Evolutionary conservation across 2,329 filamentous ascomycete genomes (phyloP), one percentile per base, ranked within the genome.

Genomic region (Pseudocercospora macadamiae): DNA sequence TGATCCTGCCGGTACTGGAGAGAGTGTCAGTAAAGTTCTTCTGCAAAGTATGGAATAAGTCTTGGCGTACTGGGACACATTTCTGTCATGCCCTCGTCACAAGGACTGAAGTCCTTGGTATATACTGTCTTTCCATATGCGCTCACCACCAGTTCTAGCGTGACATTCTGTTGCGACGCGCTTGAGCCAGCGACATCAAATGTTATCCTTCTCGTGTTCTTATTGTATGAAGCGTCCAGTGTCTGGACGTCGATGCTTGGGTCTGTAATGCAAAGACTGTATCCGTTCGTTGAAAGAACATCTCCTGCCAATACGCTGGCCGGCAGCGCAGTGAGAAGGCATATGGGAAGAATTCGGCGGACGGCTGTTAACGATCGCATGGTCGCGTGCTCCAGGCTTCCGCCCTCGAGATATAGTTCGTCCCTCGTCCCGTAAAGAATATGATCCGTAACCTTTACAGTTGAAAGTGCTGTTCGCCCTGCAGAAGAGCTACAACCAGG

Each of bases 121-220:
- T 96, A 97, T 21, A 97, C 85, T 61, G 89, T 76, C 59, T 85
- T 85, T 60, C 95, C 95, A 71, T 97, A 97, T 7, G 93, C 93
- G 23, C 83, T 89, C 36, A 97, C 89, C 19, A 85, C 82, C 59
- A 97, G 80, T 14, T 78, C 79, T 12, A 91, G 93, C 55, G 83
- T 89, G 60, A 97, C 91, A 66, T 96, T 93, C 74, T 95, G 91
- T 66, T 83, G 75, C 72, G 84, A 84, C 54, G 77, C 76, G 73
- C 90, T 97, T 60, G 83, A 86, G 61, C 93, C 95, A 30, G 87
- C 85, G 19, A 97, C 84, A 72, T 97, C 87, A 75, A 97, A 97
- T 3, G 79, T 84, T 61, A 97, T 83, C 49, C 83, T 83, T 72
- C 89, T 87, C 60, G 87, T 86, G 59, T 83, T 81, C 64, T 88